These are phyloP conservation scores for Lyophyllum shimeji DNA, from an alignment of 768 basidiomycete genomes.

Conservation along the genomic window DNA sequence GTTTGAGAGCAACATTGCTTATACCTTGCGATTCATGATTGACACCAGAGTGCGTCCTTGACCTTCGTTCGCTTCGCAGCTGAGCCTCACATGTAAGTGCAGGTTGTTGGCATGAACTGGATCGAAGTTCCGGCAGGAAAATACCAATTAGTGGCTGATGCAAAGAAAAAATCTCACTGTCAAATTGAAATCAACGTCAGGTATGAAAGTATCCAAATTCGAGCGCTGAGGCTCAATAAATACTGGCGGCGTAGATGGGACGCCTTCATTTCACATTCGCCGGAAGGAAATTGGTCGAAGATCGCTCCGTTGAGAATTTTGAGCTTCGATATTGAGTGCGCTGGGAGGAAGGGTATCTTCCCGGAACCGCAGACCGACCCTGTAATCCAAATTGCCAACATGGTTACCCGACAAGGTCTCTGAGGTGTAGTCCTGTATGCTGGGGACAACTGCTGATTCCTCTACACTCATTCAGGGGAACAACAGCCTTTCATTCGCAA, in stretches of 20 bases:
- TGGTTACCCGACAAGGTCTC: conserved; percentile 97
- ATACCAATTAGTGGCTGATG: conserved; percentile 62
- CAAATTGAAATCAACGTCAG: conserved; percentile 84
- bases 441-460: conserved; percentile 1
- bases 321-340: conserved; percentile 99
- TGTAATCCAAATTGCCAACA: conserved; percentile 98
- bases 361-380: conserved; percentile 90
- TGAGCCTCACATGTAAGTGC: background rate
- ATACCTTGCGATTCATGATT: conserved; percentile 95
- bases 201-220: conserved; percentile 37
- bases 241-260: conserved; percentile 57
- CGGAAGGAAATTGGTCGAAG: conserved; percentile 90
- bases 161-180: conserved; percentile 72
- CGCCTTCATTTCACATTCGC: conserved; percentile 83
- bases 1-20: conserved; percentile 93
- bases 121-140: conserved; percentile 86
- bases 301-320: conserved; percentile 92
- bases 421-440: background rate
- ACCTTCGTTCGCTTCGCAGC: conserved; percentile 6
- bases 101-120: conserved; percentile 99
- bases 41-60: conserved; percentile 71
- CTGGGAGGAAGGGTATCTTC: conserved; percentile 95
- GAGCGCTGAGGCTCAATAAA: background rate
- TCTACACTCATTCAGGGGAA: conserved; percentile 58
- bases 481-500: conserved; percentile 93